Percentiles rank a stretch among this genome's conserved stretches.
Evolutionary conservation across 192 early-diverging fungal genomes (phyloP).

Genomic region (Backusella liffmaniae): DNA sequence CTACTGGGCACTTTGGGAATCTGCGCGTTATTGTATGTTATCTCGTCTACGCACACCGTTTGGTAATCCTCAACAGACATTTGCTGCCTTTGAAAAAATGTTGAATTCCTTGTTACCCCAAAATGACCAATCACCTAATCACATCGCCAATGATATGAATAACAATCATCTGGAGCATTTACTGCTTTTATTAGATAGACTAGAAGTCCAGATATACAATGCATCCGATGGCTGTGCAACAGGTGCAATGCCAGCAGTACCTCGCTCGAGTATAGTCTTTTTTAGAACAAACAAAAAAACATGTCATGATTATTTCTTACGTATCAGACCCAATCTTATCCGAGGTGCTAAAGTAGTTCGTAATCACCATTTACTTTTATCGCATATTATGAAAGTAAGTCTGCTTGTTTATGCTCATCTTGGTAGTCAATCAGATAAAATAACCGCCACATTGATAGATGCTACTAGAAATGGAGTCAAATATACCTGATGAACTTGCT

Average conservation of each 20-base stretch:
- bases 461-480: neutral
- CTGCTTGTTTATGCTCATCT: neutral
- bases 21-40: slow-evolving; percentile 68
- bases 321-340: slow-evolving; percentile 57
- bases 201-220: slow-evolving; percentile 75
- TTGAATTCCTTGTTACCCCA: slow-evolving; percentile 34
- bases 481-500: neutral
- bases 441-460: neutral
- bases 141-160: neutral
- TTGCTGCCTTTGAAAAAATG: slow-evolving; percentile 50
- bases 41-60: slow-evolving; percentile 71
- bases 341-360: slow-evolving; percentile 47
- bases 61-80: slow-evolving; percentile 67
- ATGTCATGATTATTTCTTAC: slow-evolving; percentile 77
- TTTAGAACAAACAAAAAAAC: slow-evolving; percentile 69
- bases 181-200: slow-evolving; percentile 60
- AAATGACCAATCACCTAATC: neutral
- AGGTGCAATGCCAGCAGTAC: slow-evolving; percentile 54
- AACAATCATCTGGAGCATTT: slow-evolving; percentile 42
- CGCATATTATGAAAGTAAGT: slow-evolving; percentile 38
- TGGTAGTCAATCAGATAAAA: neutral
- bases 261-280: slow-evolving; percentile 65
- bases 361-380: slow-evolving; percentile 39
- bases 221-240: slow-evolving; percentile 57
- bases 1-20: slow-evolving; percentile 79